phyloP scores from a whole-genome alignment of 108 stramenopile genomes.

The Cyclotella baltica region DNA sequence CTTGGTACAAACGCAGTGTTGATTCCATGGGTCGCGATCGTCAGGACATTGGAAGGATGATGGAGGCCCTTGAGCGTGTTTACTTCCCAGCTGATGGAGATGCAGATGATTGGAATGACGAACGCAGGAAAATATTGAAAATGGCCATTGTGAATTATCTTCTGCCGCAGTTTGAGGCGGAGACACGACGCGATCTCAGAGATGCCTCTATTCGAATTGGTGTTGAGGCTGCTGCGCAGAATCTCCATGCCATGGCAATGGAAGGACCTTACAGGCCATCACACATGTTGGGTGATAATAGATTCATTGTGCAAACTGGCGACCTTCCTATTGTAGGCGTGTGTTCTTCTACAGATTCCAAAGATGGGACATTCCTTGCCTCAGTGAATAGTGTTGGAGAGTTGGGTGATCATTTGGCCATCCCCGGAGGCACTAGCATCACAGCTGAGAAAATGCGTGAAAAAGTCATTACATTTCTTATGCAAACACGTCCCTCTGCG shows the following conservation, averaged over 20 bases:
- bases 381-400: slow-evolving; percentile 81
- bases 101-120: slow-evolving; percentile 83
- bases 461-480: slow-evolving; percentile 80
- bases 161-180: slow-evolving; percentile 88
- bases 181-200: slow-evolving; percentile 73
- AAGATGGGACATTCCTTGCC: slow-evolving; percentile 84
- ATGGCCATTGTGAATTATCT: slow-evolving; percentile 77
- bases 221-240: slow-evolving; percentile 73
- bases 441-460: slow-evolving; percentile 79
- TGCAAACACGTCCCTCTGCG: slow-evolving; percentile 79
- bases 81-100: slow-evolving; percentile 77
- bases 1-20: slow-evolving; percentile 63
- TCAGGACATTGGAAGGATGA: slow-evolving; percentile 63
- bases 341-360: slow-evolving; percentile 68
- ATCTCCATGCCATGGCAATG: slow-evolving; percentile 84
- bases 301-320: slow-evolving; percentile 82
- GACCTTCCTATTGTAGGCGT: slow-evolving; percentile 87
- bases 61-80: slow-evolving; percentile 71
- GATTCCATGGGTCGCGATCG: slow-evolving; percentile 70
- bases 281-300: slow-evolving; percentile 72
- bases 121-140: slow-evolving; percentile 76
- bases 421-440: slow-evolving; percentile 80
- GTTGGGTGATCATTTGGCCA: slow-evolving; percentile 78
- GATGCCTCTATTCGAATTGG: slow-evolving; percentile 77
- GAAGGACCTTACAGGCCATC: slow-evolving; percentile 90